Percentiles rank a stretch among this genome's conserved stretches.
phyloP scores from a whole-genome alignment of 2,329 filamentous ascomycete genomes.

The Pseudocercospora ulei region DNA sequence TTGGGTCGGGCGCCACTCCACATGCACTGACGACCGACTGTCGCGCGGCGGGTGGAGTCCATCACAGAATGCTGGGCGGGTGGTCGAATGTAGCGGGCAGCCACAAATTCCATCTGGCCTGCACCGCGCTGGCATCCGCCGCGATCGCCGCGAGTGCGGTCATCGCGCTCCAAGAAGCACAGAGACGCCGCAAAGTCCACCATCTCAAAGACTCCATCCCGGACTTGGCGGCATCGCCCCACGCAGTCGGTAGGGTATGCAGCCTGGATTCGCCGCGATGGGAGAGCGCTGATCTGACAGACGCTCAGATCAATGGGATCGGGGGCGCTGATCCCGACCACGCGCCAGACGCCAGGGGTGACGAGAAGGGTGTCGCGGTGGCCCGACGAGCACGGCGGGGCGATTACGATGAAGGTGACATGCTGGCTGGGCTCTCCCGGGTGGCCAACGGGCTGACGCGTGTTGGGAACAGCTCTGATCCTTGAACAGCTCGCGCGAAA shows the following conservation, averaged over 20 bases:
- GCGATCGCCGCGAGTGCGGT: slow-evolving; percentile 46
- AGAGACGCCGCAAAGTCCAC: slow-evolving; percentile 47
- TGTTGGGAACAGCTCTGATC: slow-evolving; percentile 66
- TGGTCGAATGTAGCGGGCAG: slow-evolving; percentile 39
- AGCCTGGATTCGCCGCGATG: not conserved
- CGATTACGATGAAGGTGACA: slow-evolving; percentile 53
- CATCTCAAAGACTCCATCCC: slow-evolving; percentile 55
- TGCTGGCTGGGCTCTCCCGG: slow-evolving; percentile 5
- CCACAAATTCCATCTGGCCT: slow-evolving; percentile 53
- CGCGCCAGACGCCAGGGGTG: slow-evolving; percentile 42
- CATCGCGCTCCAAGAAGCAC: slow-evolving; percentile 49
- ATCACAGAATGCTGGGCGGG: slow-evolving; percentile 30
- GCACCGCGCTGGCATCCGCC: slow-evolving; percentile 55
- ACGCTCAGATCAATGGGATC: slow-evolving; percentile 51
- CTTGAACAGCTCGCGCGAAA: slow-evolving; percentile 91
- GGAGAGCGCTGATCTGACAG: slow-evolving; percentile 34
- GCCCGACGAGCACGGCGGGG: slow-evolving; percentile 52
- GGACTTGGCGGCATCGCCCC: slow-evolving; percentile 41
- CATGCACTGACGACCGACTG: too few species aligned
- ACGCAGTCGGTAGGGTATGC: slow-evolving; percentile 45
- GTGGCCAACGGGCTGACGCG: not conserved
- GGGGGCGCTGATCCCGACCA: slow-evolving; percentile 45
- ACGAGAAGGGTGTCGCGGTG: slow-evolving; percentile 49
- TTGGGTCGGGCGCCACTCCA: too few species aligned
- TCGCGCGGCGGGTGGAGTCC: too few species aligned